A percentile compares a stretch with the other conserved stretches of the same genome.
phyloP scores from a whole-genome alignment of 1,139 yeast genomes.

The Magnusiomyces fungicola region DNA sequence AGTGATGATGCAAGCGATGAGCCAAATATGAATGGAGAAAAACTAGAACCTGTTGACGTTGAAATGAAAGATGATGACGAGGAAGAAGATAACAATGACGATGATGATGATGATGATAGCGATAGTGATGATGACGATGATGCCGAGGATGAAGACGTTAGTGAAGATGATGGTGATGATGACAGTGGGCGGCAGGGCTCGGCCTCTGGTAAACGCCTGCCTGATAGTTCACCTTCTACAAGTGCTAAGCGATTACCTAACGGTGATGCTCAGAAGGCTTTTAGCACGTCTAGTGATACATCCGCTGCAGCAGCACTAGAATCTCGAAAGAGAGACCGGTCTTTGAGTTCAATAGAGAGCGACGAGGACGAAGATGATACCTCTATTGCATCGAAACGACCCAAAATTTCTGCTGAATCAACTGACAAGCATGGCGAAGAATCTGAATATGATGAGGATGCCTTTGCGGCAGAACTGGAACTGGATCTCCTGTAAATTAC shows the following conservation, averaged over 20 bases:
- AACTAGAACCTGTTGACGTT: not conserved
- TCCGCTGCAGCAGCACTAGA: slow-evolving; percentile 2
- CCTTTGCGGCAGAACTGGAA: slow-evolving; percentile 36
- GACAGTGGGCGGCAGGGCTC: not conserved
- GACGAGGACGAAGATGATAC: slow-evolving; percentile 8
- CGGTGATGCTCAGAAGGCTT: not conserved
- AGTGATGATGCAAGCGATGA: not conserved
- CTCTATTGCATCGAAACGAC: slow-evolving; percentile 21
- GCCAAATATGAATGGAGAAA: not conserved
- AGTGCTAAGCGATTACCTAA: not conserved
- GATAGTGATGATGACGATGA: slow-evolving; percentile 8
- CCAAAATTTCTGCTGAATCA: slow-evolving; percentile 16
- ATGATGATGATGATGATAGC: slow-evolving; percentile 2
- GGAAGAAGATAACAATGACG: not conserved
- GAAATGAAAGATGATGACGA: not conserved
- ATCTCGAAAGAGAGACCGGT: not conserved
- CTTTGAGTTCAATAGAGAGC: slow-evolving; percentile 9
- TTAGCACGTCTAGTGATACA: not conserved
- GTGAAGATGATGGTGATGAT: not conserved
- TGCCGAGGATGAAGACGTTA: not conserved
- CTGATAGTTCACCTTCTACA: not conserved
- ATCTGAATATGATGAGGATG: slow-evolving; percentile 34
- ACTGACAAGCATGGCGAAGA: slow-evolving; percentile 16
- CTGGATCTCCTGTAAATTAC: slow-evolving; percentile 25
- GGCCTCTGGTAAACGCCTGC: not conserved